Base-by-base conservation (phyloP, 495 filamentous ascomycete species). In the Daldinia concentrica region DNA sequence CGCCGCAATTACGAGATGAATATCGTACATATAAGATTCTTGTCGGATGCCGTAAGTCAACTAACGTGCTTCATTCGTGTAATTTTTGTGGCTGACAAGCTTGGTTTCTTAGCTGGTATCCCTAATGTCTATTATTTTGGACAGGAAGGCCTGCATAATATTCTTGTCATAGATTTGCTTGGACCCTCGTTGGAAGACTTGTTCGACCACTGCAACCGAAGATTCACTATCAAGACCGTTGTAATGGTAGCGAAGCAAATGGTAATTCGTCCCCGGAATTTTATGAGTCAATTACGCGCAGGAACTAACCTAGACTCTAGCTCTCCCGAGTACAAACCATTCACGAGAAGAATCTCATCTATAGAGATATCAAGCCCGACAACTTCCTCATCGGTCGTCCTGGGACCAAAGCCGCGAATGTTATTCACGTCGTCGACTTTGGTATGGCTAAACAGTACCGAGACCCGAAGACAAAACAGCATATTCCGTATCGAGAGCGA, bases 71-170 rank as follows among this genome's bases (percentile, higher is more conserved):
- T 5, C 8, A 8, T 15, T 32, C 32, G 64, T 14, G 19, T 37
- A 34, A 32, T 27, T 36, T 4, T n/a, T 14, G n/a, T 71, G 19
- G 77, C 72, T 68, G 51, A 69, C 65, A 41, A 57, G 6, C 27
- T 43, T 58, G 55, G 19, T 37, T n/a, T 68, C 68, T 43, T 69
- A 99, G 95, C 95, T 64, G 95, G 95, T 74, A 98, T 99, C 73
- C 95, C 95, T 75, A 98, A 99, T 90, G 95, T 99, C 77, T 99
- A 99, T 83, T 99, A 99, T 82, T 99, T 98, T 73, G 95, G 95
- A 67, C 95, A 99, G 81, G 95, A 99, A 83, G 95, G 95, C 73
- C 88, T 99, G 24, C 95, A 99, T 83, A 99, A 99, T 82, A 99
- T 99, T 72, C 89, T 99, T 2, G 95, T 99, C 60, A 99, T 99